Evolutionary conservation across 805 yeast species (phyloP).

Genomic region (Candida andamanensis): DNA sequence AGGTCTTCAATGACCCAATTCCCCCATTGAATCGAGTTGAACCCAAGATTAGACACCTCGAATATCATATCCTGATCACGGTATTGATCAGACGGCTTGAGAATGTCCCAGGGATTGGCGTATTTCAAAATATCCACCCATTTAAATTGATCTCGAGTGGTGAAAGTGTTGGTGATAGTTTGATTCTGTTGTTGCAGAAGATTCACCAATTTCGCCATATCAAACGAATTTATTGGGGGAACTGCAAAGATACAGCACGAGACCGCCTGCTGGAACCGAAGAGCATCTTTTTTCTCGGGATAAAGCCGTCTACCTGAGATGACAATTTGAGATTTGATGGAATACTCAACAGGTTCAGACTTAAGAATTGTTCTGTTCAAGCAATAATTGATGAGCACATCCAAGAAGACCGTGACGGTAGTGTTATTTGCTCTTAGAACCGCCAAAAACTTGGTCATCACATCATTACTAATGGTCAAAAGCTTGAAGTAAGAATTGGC

Average conservation of each 20-base stretch:
- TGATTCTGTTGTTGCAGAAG: background rate
- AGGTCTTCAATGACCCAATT: slow-evolving; percentile 9
- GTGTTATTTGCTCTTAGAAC: slow-evolving; percentile 3
- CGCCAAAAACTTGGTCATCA: background rate
- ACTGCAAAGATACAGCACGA: background rate
- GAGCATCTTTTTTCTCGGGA: slow-evolving; percentile 2
- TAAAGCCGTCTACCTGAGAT: slow-evolving; percentile 9
- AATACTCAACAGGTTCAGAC: background rate
- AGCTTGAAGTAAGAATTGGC: background rate
- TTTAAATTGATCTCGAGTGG: background rate
- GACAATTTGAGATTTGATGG: slow-evolving; percentile 1
- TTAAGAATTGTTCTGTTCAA: slow-evolving; percentile 6
- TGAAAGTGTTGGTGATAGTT: background rate
- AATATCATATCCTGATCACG: slow-evolving; percentile 2
- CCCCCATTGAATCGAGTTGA: background rate
- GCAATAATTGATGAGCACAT: slow-evolving; percentile 6
- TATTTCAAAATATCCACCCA: background rate
- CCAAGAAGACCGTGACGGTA: slow-evolving; percentile 9
- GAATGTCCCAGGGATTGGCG: background rate
- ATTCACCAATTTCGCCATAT: background rate
- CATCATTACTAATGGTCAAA: background rate
- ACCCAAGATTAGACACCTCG: slow-evolving; percentile 11
- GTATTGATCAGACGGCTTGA: background rate
- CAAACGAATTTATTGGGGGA: background rate
- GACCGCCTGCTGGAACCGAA: slow-evolving; percentile 2